These are phyloP conservation scores for Phallus indusiatus DNA, from an alignment of 768 basidiomycete species.

Conservation along the genomic window DNA sequence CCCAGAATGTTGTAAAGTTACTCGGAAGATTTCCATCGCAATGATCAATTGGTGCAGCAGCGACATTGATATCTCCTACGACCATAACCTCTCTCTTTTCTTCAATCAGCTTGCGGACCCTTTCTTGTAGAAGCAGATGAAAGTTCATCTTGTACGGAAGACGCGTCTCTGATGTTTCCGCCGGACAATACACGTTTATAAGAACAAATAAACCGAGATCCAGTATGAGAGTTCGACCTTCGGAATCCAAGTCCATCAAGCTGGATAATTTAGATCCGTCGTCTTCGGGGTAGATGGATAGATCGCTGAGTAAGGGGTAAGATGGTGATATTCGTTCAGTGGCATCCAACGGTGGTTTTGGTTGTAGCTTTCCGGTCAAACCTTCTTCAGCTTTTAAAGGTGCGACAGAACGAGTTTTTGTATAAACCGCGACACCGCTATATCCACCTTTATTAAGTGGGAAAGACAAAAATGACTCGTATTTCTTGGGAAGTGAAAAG, in stretches of 20 bases:
- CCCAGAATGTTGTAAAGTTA: conserved; percentile 39
- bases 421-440: conserved; percentile 88
- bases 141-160: conserved; percentile 87
- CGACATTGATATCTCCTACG: conserved; percentile 88
- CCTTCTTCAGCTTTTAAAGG: conserved; percentile 68
- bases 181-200: conserved; percentile 95
- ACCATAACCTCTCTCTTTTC: conserved; percentile 75
- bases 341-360: conserved; percentile 47
- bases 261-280: conserved; percentile 29
- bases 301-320: conserved; percentile 45
- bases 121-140: conserved; percentile 67
- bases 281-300: conserved; percentile 33
- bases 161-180: conserved; percentile 77
- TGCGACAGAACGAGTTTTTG: conserved; percentile 36
- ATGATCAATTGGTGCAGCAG: conserved; percentile 79
- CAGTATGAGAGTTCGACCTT: conserved; percentile 78
- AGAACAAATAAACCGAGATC: conserved; percentile 94
- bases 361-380: conserved; percentile 57
- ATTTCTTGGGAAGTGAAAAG: conserved; percentile 70
- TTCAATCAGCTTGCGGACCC: conserved; percentile 58
- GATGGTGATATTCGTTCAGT: conserved; percentile 55
- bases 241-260: conserved; percentile 54
- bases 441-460: conserved; percentile 73
- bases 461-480: conserved; percentile 88
- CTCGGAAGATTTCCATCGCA: conserved; percentile 72